Conservation (phyloP, 1,284 basidiomycete species). For the Ustilago esculenta region DNA sequence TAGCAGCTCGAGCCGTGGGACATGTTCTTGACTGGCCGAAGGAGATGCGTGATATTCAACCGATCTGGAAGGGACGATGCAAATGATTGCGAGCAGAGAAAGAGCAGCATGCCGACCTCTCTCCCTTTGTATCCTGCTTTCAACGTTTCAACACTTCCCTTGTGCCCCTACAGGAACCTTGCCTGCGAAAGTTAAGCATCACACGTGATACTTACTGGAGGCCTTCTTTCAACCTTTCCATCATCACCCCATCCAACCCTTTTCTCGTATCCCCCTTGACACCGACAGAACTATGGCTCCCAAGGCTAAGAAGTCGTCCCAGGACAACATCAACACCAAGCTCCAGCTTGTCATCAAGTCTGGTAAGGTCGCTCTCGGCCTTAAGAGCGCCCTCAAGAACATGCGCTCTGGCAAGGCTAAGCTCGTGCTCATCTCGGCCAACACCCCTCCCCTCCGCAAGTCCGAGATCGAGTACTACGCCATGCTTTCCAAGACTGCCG, state of each 20-base stretch:
- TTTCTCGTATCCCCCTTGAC: slow-evolving; percentile 2
- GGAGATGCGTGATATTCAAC: too few relatives aligned
- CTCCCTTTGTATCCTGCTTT: slow-evolving; percentile 20
- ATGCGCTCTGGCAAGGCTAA: slow-evolving; percentile 99
- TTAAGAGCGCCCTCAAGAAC: slow-evolving; percentile 82
- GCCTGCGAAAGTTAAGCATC: slow-evolving; percentile 57
- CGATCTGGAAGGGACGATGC: background rate
- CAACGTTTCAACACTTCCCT: slow-evolving; percentile 9
- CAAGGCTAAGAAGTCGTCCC: slow-evolving; percentile 80
- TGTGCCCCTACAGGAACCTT: slow-evolving; percentile 30
- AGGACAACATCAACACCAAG: slow-evolving; percentile 92
- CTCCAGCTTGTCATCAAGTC: slow-evolving; percentile 99
- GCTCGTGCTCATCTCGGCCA: slow-evolving; percentile 97
- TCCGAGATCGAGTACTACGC: slow-evolving; percentile 99
- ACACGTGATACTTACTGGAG: slow-evolving; percentile 54
- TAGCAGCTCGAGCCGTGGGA: too few relatives aligned
- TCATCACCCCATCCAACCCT: slow-evolving; percentile 3
- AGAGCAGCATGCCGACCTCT: slow-evolving; percentile 37
- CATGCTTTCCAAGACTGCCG: slow-evolving; percentile 94
- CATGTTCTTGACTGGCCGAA: too few relatives aligned
- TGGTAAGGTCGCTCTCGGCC: slow-evolving; percentile 66
- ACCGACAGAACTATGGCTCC: slow-evolving; percentile 77
- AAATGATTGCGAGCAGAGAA: background rate
- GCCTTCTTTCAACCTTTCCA: slow-evolving; percentile 28
- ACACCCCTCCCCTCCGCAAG: slow-evolving; percentile 98